Evolutionary conservation across 2,329 filamentous ascomycete genomes (phyloP), one percentile per base, ranked within the genome.

Genomic region (Colletotrichum agaves): DNA sequence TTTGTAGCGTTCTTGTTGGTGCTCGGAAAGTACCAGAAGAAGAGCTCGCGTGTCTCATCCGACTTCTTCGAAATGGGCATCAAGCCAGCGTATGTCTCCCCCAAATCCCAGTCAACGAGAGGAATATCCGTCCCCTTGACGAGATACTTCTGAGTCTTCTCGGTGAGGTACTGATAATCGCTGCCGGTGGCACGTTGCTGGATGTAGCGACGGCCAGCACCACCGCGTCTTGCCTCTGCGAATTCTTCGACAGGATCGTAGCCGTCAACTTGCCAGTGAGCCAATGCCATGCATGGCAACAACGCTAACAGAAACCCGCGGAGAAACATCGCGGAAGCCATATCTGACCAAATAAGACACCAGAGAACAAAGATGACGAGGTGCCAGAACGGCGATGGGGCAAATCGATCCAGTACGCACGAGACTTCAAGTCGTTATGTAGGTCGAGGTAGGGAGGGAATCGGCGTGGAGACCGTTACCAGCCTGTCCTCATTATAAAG

Each of bases 61-160:
- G 59, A 33, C 8, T 80, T 76, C 2, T 62, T 66, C 2, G 83
- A 84, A 62, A 91, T 87, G 5, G 89, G 88, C 37, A 91, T 75
- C n/a, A 86, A 75, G n/a, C 89, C 89, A 33, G 88, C 85, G 71
- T 90, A 91, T 0, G 85, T 88, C 76, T 91, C 88, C 53, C 87
- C 85, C 41, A 92, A 80, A 69, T 93, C 90, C 70, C 92, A 94
- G 37, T 84, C 75, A 0, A 93, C 88, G n/a, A 92, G 88, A 0
- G 91, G 91, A 59, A 93, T 86, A 1, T 78, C 82, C 2, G 82
- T 84, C 2, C 91, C 88, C 72, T 93, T 86, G 46, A 92, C 87
- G 17, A 83, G 84, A 70, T 89, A 92, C 71, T 84, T 63, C n/a
- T 52, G 10, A 4, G 64, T 67, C 31, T 63, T 63, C 0, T 63